Base-by-base conservation (phyloP, 139 green algal genomes). In the Zygnema circumcarinatum region DNA sequence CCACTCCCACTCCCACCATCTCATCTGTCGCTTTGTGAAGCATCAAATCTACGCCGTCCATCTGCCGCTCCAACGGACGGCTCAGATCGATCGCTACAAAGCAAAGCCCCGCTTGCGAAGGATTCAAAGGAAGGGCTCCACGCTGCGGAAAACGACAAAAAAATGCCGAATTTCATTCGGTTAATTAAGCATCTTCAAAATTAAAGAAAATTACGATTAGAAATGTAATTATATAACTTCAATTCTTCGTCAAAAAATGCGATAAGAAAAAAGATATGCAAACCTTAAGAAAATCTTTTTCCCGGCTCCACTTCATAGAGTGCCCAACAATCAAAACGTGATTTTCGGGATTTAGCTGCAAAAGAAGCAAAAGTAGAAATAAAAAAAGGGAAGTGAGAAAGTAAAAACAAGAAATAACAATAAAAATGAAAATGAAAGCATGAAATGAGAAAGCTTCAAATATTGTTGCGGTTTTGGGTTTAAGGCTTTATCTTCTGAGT, bases 11-110 rank as follows among this genome's bases (percentile, higher is more conserved):
- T 36, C 11, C 11, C 67, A 83, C 42, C 32, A 95, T 87, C 80
- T 92, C 92, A 74, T 95, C 92, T 2, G 90, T 94, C 38, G 92
- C 94, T 86, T 96, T 96, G 68, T 96, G 94, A 80, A 96, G 93
- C 36, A 96, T n/a, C 0, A 91, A 35, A n/a, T 96, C 76, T 72
- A 92, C 90, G 67, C 79, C 54, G 39, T 79, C 75, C 62, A 86
- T 62, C 72, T 95, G 90, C 3, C 38, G 31, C 31, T 84, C 73
- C 84, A 93, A 73, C 0, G 62, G 84, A 68, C 39, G 76, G 25
- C 35, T 68, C n/a, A 92, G 54, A 38, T 94, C 88, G 32, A 95
- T 79, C 0, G 92, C 90, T 73, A 93, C 80, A 67, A 94, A 95
- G 54, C 7, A 20, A 39, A 83, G 2, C 29, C 79, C 79, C n/a